Evolutionary conservation across 192 early-diverging fungal species (phyloP).

Genomic region (Rhizophagus sp.): DNA sequence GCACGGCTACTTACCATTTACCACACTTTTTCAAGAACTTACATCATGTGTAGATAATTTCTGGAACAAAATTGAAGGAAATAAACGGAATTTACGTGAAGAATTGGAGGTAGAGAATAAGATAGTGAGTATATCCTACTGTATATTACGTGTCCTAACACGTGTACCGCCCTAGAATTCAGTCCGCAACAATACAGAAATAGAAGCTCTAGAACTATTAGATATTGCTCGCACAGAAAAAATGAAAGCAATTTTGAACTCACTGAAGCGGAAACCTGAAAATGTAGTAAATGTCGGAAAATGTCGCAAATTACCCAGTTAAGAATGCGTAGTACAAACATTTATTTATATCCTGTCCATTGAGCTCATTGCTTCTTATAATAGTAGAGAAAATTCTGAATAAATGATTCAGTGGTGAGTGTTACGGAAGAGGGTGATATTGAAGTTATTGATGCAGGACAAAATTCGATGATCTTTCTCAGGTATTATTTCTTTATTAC

Average conservation of each 20-base stretch:
- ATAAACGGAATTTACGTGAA: neutral
- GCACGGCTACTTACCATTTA: too few relatives aligned
- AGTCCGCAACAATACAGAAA: constrained; percentile 6
- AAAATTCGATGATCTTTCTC: too few relatives aligned
- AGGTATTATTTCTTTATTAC: too few relatives aligned
- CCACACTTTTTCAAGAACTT: too few relatives aligned
- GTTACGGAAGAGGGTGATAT: too few relatives aligned
- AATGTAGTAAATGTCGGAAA: neutral
- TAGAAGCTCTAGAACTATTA: neutral
- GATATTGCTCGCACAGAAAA: too few relatives aligned
- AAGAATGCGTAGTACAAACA: neutral
- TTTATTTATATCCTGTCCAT: neutral
- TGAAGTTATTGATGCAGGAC: too few relatives aligned
- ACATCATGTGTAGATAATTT: neutral
- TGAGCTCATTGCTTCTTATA: constrained; percentile 15
- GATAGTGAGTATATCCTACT: neutral
- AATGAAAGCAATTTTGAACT: too few relatives aligned
- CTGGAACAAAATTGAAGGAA: neutral
- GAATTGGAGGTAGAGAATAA: neutral
- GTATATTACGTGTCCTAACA: neutral
- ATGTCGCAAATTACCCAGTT: neutral
- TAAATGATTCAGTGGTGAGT: too few relatives aligned
- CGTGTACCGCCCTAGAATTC: neutral
- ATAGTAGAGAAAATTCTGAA: too few relatives aligned
- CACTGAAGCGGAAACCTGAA: neutral